Conservation (phyloP, 2,329 filamentous ascomycete genomes). For the Botrytis squamosa region DNA sequence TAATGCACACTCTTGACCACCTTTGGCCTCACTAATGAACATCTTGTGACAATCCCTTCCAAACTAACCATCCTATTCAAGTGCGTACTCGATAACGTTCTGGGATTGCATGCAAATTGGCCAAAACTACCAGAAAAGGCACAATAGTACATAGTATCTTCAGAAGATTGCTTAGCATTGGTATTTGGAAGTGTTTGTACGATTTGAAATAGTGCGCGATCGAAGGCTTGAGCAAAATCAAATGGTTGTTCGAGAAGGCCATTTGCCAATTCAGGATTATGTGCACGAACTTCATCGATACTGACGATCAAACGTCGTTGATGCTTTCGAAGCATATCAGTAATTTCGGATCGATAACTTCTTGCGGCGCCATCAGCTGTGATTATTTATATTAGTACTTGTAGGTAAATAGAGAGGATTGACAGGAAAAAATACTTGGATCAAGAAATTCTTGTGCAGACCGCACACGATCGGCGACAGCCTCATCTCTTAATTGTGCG, state of each 20-base stretch:
- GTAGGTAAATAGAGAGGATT: conserved; percentile 23
- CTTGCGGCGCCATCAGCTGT: conserved; percentile 37
- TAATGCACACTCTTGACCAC: conserved; percentile 98
- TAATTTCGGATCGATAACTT: conserved; percentile 88
- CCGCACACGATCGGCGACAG: conserved; percentile 77
- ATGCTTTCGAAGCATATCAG: conserved; percentile 70
- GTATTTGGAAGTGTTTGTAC: conserved; percentile 76
- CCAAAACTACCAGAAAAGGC: conserved; percentile 97
- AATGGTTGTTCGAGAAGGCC: conserved; percentile 82
- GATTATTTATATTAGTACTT: conserved; percentile 25
- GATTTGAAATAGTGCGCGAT: conserved; percentile 84
- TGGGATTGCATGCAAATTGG: conserved; percentile 89
- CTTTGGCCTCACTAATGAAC: conserved; percentile 92
- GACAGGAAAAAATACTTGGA: conserved; percentile 63
- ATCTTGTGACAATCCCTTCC: conserved; percentile 96
- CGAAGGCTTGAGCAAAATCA: conserved; percentile 84
- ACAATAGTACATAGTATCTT: conserved; percentile 89
- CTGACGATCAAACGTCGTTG: conserved; percentile 67
- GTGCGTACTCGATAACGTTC: conserved; percentile 83
- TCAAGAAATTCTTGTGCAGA: conserved; percentile 91
- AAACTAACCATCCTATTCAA: conserved; percentile 97
- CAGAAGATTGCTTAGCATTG: conserved; percentile 70
- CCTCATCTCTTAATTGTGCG: conserved; percentile 78
- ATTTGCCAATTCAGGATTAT: conserved; percentile 77
- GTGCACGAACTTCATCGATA: conserved; percentile 87